Percentiles rank a stretch among this genome's conserved stretches.
Conservation (phyloP, 2,329 filamentous ascomycete species). For the Phyllosticta citribraziliensis region DNA sequence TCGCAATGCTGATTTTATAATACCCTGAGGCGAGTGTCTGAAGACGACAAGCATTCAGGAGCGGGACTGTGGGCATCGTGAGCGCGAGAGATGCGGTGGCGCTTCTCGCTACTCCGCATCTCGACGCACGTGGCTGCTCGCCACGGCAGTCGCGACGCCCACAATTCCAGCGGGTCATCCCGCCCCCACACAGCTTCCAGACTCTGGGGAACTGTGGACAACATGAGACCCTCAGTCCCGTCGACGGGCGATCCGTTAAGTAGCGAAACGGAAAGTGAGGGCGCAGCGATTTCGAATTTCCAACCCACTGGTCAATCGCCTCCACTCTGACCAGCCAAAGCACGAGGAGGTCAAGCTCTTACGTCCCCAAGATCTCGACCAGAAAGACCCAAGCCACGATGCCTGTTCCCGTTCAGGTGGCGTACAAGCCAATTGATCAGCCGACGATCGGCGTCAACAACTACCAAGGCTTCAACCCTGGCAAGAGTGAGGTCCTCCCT, state of each 20-base stretch:
- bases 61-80: not conserved
- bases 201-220: not conserved
- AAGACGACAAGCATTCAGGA: not conserved
- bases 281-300: not conserved
- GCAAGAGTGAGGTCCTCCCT: conserved; percentile 27
- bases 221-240: not conserved
- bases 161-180: not conserved
- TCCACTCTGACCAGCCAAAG: not conserved
- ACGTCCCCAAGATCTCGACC: not conserved
- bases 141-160: not conserved
- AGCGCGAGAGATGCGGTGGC: not conserved
- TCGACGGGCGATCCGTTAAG: not conserved
- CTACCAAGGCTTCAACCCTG: conserved; percentile 31
- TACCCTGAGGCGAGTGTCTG: not conserved
- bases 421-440: conserved; percentile 22
- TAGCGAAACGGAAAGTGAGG: not conserved
- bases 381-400: conserved; percentile 12
- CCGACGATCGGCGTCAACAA: conserved; percentile 32
- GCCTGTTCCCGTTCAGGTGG: conserved; percentile 24
- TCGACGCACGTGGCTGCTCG: not conserved
- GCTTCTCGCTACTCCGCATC: not conserved
- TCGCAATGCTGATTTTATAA: not conserved
- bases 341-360: not conserved
- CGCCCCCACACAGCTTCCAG: not conserved
- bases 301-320: not conserved